phyloP scores from a whole-genome alignment of 1,284 basidiomycete species.

The Trichosporon inkin region DNA sequence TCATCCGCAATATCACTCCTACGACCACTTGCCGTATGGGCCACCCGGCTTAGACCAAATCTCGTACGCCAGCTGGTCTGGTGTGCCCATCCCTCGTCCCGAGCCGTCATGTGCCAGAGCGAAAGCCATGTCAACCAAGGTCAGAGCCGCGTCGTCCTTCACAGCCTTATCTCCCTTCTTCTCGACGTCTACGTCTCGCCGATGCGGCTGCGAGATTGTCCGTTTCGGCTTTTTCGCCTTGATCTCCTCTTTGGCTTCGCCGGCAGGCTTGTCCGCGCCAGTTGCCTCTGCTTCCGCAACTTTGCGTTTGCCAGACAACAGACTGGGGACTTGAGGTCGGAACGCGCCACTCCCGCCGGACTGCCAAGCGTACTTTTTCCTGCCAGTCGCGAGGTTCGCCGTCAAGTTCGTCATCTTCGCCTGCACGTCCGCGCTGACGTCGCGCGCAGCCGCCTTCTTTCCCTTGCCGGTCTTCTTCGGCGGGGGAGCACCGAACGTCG shows the following conservation, averaged over 20 bases:
- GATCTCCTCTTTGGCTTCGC: slow-evolving; percentile 12
- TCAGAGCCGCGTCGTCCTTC: slow-evolving; percentile 38
- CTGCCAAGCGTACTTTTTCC: slow-evolving; percentile 44
- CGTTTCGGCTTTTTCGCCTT: slow-evolving; percentile 24
- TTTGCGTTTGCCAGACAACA: slow-evolving; percentile 24
- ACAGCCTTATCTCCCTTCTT: slow-evolving; percentile 21
- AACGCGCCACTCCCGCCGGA: slow-evolving; percentile 21
- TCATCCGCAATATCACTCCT: not conserved
- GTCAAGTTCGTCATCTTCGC: slow-evolving; percentile 42
- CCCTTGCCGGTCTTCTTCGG: slow-evolving; percentile 17
- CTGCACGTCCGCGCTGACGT: slow-evolving; percentile 39
- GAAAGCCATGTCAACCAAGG: slow-evolving; percentile 40
- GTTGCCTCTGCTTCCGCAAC: slow-evolving; percentile 1
- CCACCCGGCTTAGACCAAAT: slow-evolving; percentile 30
- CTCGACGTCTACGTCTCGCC: slow-evolving; percentile 20
- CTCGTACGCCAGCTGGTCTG: slow-evolving; percentile 32
- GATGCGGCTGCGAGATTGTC: slow-evolving; percentile 15
- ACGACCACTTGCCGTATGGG: slow-evolving; percentile 28
- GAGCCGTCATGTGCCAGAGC: slow-evolving; percentile 40
- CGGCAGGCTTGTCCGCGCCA: not conserved
- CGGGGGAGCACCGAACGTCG: slow-evolving; percentile 21
- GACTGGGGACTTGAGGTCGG: slow-evolving; percentile 16
- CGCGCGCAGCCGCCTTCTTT: slow-evolving; percentile 19
- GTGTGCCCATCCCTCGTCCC: slow-evolving; percentile 32
- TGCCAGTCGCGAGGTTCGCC: slow-evolving; percentile 21